Percentiles rank a stretch among this genome's conserved stretches.
Conservation (phyloP, 345 rosid genomes). For the Bruguiera sexangula region DNA sequence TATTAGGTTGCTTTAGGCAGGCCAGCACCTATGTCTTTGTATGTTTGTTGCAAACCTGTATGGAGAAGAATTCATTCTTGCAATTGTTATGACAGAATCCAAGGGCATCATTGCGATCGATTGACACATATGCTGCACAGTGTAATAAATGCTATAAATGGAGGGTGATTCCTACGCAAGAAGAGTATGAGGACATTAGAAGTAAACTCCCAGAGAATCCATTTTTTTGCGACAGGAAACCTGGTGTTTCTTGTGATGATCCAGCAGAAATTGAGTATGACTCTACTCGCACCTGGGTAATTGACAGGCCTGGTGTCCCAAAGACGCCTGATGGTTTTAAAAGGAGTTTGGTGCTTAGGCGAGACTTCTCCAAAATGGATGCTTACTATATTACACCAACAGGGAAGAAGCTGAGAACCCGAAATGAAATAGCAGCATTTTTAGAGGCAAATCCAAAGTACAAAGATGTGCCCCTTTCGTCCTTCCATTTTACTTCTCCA, state of each 20-base stretch:
- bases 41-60: background rate
- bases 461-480: slow-evolving; percentile 43
- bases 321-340: slow-evolving; percentile 83
- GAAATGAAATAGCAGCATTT: slow-evolving; percentile 56
- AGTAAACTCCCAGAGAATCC: slow-evolving; percentile 47
- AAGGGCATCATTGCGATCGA: slow-evolving; percentile 16
- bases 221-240: slow-evolving; percentile 47
- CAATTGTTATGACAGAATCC: slow-evolving; percentile 14
- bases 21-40: background rate
- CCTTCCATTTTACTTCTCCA: slow-evolving; percentile 49
- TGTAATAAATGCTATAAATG: slow-evolving; percentile 70
- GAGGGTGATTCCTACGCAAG: slow-evolving; percentile 58
- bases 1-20: background rate
- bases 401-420: slow-evolving; percentile 71
- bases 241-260: slow-evolving; percentile 55
- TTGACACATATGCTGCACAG: slow-evolving; percentile 76
- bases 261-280: slow-evolving; percentile 68
- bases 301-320: slow-evolving; percentile 80
- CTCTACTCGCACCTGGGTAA: slow-evolving; percentile 66
- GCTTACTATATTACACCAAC: slow-evolving; percentile 75
- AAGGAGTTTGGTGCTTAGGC: slow-evolving; percentile 64
- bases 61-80: background rate
- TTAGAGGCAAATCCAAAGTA: slow-evolving; percentile 51
- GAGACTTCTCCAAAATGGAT: slow-evolving; percentile 78
- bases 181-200: slow-evolving; percentile 76